Conservation (phyloP, 441 rosid genomes). For the Aleurites moluccanus region DNA sequence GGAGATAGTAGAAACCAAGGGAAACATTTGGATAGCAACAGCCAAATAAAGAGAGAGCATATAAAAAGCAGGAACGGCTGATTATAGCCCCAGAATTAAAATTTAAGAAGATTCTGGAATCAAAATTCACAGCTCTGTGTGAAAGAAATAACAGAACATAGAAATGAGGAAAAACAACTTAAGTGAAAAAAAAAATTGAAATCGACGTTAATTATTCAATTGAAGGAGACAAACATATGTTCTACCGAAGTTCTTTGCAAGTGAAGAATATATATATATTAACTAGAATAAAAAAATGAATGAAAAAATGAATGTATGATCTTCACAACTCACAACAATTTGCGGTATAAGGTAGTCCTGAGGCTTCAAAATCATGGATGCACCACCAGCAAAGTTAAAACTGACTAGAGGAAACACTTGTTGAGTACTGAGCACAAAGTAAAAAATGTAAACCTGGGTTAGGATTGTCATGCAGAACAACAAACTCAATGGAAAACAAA, state of each 20-base stretch:
- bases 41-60: neutral
- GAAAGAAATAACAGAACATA: neutral
- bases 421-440: slow-evolving; percentile 45
- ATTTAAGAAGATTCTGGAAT: neutral
- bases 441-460: slow-evolving; percentile 17
- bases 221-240: neutral
- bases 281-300: neutral
- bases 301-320: neutral
- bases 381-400: slow-evolving; percentile 82
- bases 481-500: slow-evolving; percentile 18
- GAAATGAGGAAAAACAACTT: neutral
- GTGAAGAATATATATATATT: neutral
- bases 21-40: neutral
- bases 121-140: too few species aligned
- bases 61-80: neutral
- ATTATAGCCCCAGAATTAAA: neutral
- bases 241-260: neutral
- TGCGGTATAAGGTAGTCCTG: slow-evolving; percentile 83
- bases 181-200: neutral
- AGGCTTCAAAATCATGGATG: slow-evolving; percentile 71
- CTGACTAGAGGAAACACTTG: slow-evolving; percentile 81
- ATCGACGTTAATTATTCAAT: neutral
- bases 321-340: slow-evolving; percentile 58
- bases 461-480: slow-evolving; percentile 1
- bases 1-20: neutral